Evolutionary conservation across 2,329 filamentous ascomycete genomes (phyloP), one percentile per base, ranked within the genome.

Genomic region (Talaromyces pinophilus): DNA sequence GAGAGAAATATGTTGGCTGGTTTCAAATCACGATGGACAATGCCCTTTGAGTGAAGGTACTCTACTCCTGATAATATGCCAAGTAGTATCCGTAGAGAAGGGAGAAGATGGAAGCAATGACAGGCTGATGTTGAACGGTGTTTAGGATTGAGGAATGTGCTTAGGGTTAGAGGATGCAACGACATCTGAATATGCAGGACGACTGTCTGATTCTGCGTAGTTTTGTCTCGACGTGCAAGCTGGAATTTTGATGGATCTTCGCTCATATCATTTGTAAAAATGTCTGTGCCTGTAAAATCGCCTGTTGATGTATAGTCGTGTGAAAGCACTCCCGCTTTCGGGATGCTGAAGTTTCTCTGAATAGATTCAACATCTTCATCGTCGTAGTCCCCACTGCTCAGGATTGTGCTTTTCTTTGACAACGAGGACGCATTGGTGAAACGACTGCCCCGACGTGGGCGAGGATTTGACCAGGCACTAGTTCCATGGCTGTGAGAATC

Each of bases 171-270:
- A 0, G 87, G 87, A 73, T 89, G 86, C 2, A 88, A 79, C 4
- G 85, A 86, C 87, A 90, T 90, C 71, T 90, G 88, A n/a, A 90
- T 87, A 73, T 89, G 87, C 8, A 90, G 79, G 5, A 84, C 84
- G 11, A 88, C 72, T 22, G 77, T 74, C 28, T 75, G 78, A 4
- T 73, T 70, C 48, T 77, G 73, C 46, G 77, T 73, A 28, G 72
- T 66, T 2, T 71, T 68, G 40, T 73, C 66, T 54, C 70, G 71
- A 46, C 66, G 69, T 62, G 73, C 71, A 38, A 76, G 64, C 69
- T 76, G 75, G 44, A 76, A 68, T 42, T 75, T 77, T 5, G 74
- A 78, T 33, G 70, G 71, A 63, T 77, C 76, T 42, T 76, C 73
- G 54, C 77, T 79, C 11, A 78, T 62, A 1, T 77, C 80, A 63